Conservation (phyloP, 305 asterid genomes). For the Coffea humblotiana region DNA sequence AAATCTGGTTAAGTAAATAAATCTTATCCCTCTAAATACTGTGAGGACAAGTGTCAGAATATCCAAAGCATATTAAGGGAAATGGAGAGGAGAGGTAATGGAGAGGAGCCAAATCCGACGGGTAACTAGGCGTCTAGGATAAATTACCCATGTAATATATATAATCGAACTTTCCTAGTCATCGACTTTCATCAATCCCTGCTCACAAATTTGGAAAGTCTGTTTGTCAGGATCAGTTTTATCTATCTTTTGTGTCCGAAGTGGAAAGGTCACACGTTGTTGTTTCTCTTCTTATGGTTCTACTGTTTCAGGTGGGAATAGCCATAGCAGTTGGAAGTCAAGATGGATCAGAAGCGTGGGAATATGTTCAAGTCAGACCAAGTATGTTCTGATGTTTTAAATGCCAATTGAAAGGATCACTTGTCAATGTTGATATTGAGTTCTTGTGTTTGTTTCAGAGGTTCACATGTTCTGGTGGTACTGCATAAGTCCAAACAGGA, state of each 20-base stretch:
- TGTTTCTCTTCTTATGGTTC: slow-evolving; percentile 32
- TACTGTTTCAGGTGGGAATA: slow-evolving; percentile 29
- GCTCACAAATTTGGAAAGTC: background rate
- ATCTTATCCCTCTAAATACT: no score
- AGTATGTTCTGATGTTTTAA: slow-evolving; percentile 35
- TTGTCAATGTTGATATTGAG: background rate
- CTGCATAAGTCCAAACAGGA: slow-evolving; percentile 76
- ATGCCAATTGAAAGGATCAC: background rate
- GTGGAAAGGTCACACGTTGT: slow-evolving; percentile 44
- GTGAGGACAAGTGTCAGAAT: no score
- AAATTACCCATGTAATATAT: background rate
- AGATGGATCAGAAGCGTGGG: slow-evolving; percentile 94
- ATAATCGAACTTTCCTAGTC: background rate
- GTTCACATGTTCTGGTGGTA: slow-evolving; percentile 99
- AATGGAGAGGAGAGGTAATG: no score
- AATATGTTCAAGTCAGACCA: slow-evolving; percentile 93
- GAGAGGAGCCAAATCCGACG: no score
- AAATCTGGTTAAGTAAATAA: no score
- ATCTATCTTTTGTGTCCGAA: background rate
- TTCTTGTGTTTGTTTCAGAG: slow-evolving; percentile 41
- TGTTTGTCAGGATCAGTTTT: background rate
- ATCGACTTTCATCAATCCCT: background rate
- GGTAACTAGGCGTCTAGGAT: no score
- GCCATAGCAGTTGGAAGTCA: slow-evolving; percentile 41
- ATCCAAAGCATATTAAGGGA: no score